Percentiles rank a stretch among this genome's conserved stretches.
phyloP scores from a whole-genome alignment of 1,284 basidiomycete species.

The Tilletia caries region DNA sequence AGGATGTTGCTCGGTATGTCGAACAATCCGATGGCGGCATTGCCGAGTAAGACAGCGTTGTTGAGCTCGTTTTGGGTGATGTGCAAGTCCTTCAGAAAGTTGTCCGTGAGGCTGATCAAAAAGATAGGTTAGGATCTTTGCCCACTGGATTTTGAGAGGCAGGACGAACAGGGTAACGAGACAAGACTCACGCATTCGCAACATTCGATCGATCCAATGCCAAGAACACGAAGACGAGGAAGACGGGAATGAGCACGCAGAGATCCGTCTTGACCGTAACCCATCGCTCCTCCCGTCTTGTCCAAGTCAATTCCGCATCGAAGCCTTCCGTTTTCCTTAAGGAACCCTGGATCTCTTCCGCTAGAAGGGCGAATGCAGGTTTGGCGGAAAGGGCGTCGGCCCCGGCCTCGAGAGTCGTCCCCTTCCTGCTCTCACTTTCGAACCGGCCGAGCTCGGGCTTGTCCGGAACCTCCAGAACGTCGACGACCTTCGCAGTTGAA shows the following conservation, averaged over 20 bases:
- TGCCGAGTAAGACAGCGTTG: not conserved
- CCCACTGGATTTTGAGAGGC: not conserved
- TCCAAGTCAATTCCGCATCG: not conserved
- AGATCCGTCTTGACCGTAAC: not conserved
- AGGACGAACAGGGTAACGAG: not conserved
- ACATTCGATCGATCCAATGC: not conserved
- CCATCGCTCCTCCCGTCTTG: not conserved
- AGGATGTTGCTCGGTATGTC: constrained; percentile 2
- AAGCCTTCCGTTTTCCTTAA: not conserved
- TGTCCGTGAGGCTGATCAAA: not conserved
- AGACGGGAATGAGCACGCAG: not conserved
- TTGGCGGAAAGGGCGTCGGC: no score
- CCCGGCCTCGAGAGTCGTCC: no score
- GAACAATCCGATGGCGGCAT: not conserved
- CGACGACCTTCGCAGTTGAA: no score
- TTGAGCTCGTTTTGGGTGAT: not conserved
- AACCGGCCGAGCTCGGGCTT: no score
- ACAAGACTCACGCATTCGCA: not conserved
- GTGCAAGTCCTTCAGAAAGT: not conserved
- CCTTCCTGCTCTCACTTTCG: no score
- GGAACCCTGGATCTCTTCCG: no score
- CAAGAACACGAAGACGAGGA: not conserved
- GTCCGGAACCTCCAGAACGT: no score
- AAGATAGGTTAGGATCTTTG: not conserved
- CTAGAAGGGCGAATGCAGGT: no score